phyloP scores from a whole-genome alignment of 495 filamentous ascomycete genomes.

The Penicillium nucicola region DNA sequence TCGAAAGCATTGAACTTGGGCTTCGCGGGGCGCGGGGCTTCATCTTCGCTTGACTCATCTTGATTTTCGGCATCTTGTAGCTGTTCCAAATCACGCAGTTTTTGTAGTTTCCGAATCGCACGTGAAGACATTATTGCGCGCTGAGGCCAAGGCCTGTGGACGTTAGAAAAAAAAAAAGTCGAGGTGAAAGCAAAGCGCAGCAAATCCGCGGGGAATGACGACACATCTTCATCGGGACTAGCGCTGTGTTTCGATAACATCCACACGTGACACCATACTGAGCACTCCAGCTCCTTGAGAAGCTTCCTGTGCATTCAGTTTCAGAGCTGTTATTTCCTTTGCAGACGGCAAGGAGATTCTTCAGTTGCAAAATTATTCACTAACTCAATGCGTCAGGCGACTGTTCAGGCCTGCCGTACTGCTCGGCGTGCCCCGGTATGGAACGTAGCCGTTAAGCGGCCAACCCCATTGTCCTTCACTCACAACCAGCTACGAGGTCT shows the following conservation, averaged over 20 bases:
- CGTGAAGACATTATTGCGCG: conserved; percentile 66
- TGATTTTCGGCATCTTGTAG: conserved; percentile 48
- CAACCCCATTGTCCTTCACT: conserved; percentile 40
- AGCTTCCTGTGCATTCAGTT: conserved; percentile 10
- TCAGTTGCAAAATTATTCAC: not conserved
- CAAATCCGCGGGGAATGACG: conserved; percentile 41
- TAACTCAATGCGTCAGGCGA: conserved; percentile 61
- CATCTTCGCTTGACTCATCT: conserved; percentile 52
- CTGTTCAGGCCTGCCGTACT: conserved; percentile 58
- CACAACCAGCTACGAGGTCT: conserved; percentile 44
- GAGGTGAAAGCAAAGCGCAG: conserved; percentile 5
- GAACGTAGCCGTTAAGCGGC: conserved; percentile 46
- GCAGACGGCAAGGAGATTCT: conserved; percentile 5
- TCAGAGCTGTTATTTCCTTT: conserved; percentile 5
- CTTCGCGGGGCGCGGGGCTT: conserved; percentile 31
- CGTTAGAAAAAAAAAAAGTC: not conserved
- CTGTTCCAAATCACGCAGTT: conserved; percentile 59
- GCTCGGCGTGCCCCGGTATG: conserved; percentile 56
- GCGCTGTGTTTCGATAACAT: conserved; percentile 10
- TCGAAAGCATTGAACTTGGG: conserved; percentile 50
- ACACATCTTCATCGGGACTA: conserved; percentile 29
- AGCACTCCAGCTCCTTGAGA: conserved; percentile 7
- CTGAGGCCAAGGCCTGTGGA: not conserved
- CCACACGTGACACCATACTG: conserved; percentile 21
- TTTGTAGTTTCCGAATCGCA: conserved; percentile 73